Base-by-base conservation (phyloP, 2,329 filamentous ascomycete species). In the Meredithiella fracta region DNA sequence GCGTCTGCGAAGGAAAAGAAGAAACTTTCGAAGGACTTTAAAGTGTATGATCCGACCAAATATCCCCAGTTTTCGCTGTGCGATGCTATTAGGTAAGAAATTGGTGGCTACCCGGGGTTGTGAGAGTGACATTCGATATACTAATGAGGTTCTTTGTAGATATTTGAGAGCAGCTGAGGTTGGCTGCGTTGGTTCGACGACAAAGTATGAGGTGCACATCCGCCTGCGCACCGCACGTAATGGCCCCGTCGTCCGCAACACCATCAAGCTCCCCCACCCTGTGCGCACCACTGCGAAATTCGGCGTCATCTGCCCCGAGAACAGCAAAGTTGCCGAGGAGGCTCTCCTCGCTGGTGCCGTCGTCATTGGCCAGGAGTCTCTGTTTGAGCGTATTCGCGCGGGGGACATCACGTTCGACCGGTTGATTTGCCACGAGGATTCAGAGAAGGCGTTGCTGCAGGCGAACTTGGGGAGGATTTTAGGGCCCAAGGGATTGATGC, bases 401-500 rank as follows among this genome's bases (percentile, higher is more conserved):
- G 89, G 86, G 44, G 78, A 81, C 40, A 84, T 97, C 61, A 79
- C 87, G 25, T 98, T 97, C 67, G 92, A 97, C 67, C 77, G 86
- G 56, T 85, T 89, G 60, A 80, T 98, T 62, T 94, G 88, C 70
- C 90, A 96, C 68, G 75, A 77, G 53, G 80, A 86, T 62, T 89
- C 83, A 62, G 74, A 92, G 62, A 76, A 78, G 54, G 88, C 85
- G 57, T 72, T 98, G 64, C 85, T 83, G 66, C 90, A 92, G 72
- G 84, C 89, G 37, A 80, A 78, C 0, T 68, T 98, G 60, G 91
- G 85, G 60, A 78, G 83, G 61, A 77, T 95, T 47, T 74, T 98
- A 20, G 92, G 92, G 64, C 92, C 94, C 49, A 83, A 80, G 68
- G 90, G 90, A 2, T 69, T 98, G 65, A 97, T 98, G 92, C 92